Percentiles rank a stretch among this genome's conserved stretches.
These are phyloP conservation scores for Salix dunnii DNA, from an alignment of 345 rosid species.

Conservation along the genomic window DNA sequence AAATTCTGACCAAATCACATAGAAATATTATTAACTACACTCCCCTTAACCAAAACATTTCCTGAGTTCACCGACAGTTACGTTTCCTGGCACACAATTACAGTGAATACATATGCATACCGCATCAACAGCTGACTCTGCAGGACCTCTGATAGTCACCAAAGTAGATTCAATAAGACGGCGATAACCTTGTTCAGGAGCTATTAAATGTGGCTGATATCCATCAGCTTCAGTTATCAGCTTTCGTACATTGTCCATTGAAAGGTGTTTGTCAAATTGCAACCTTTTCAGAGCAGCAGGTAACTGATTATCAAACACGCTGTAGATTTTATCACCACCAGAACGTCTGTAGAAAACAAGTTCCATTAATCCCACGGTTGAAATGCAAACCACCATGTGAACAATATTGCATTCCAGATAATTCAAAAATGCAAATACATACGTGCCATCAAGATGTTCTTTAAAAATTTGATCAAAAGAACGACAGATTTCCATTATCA, in stretches of 20 bases:
- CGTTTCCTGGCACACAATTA: background rate
- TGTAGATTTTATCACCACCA: constrained; percentile 91
- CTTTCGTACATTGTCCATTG: constrained; percentile 81
- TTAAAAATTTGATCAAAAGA: constrained; percentile 88
- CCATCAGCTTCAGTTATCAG: constrained; percentile 97
- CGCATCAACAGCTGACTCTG: constrained; percentile 97
- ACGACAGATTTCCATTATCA: constrained; percentile 92
- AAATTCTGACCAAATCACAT: background rate
- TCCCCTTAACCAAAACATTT: background rate
- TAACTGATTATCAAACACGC: constrained; percentile 80
- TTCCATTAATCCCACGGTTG: constrained; percentile 8
- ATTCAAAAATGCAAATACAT: constrained; percentile 15
- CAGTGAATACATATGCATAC: constrained; percentile 29
- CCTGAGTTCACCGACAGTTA: background rate
- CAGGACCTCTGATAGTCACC: constrained; percentile 81
- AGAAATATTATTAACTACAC: background rate
- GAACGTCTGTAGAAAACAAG: constrained; percentile 58
- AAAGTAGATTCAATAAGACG: constrained; percentile 88
- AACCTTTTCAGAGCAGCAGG: constrained; percentile 89
- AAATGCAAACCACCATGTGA: background rate
- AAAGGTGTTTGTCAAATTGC: constrained; percentile 86
- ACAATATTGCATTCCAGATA: background rate
- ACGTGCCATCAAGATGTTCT: constrained; percentile 93
- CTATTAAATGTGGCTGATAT: constrained; percentile 94
- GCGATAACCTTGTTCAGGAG: constrained; percentile 97